Percentiles rank a stretch among this genome's conserved stretches.
Conservation (phyloP, 768 basidiomycete species). For the Wakefieldia striispora region DNA sequence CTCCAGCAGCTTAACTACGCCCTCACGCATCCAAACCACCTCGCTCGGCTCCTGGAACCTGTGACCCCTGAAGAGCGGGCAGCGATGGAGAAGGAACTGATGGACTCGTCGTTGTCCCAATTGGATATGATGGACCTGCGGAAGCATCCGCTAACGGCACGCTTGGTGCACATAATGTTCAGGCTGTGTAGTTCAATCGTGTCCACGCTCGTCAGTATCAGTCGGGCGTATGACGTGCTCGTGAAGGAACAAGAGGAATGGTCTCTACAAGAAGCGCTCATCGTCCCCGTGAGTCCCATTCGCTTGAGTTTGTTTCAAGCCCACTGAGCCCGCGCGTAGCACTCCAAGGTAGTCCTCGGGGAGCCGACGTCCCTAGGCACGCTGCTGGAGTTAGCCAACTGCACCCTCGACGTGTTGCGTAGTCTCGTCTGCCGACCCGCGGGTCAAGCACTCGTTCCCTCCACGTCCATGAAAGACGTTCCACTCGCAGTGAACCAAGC, state of each 20-base stretch:
- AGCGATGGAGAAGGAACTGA: conserved; percentile 61
- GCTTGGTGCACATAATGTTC: conserved; percentile 70
- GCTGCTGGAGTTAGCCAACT: conserved; percentile 79
- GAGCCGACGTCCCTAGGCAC: conserved; percentile 87
- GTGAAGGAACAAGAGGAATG: conserved; percentile 67
- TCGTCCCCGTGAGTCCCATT: conserved; percentile 61
- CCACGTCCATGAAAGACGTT: conserved; percentile 28
- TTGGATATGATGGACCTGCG: conserved; percentile 56
- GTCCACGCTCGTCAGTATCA: conserved; percentile 66
- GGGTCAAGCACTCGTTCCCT: conserved; percentile 48
- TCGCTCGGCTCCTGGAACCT: conserved; percentile 79
- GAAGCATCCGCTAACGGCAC: conserved; percentile 69
- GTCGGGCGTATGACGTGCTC: conserved; percentile 66
- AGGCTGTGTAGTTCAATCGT: conserved; percentile 68
- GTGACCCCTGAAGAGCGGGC: conserved; percentile 72
- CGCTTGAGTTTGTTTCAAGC: not conserved
- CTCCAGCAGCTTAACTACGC: conserved; percentile 90
- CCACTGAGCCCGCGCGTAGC: conserved; percentile 42
- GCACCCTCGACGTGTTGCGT: conserved; percentile 69
- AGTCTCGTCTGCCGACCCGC: conserved; percentile 63
- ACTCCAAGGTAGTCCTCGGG: conserved; percentile 78
- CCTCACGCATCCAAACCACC: conserved; percentile 85
- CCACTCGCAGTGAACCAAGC: conserved; percentile 54
- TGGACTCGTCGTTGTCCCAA: conserved; percentile 32
- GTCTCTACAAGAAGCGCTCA: conserved; percentile 63